Evolutionary conservation across 805 yeast genomes (phyloP).

Genomic region (Monosporozyma yasuniensis): DNA sequence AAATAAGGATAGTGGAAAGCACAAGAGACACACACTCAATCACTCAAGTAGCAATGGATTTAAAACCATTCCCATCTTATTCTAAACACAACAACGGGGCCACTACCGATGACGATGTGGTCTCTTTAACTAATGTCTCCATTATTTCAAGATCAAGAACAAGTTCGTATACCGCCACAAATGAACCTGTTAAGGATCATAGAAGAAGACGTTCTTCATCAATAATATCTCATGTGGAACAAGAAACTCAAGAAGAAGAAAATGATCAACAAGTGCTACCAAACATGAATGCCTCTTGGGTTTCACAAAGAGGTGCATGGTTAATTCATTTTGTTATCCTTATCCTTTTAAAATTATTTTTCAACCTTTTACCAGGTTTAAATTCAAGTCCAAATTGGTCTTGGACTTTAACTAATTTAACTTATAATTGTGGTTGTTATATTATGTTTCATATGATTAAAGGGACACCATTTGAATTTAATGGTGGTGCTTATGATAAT

Average conservation of each 20-base stretch:
- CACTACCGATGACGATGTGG: neutral
- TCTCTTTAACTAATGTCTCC: neutral
- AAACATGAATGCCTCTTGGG: conserved; percentile 94
- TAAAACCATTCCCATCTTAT: conserved; percentile 28
- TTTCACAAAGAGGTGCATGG: conserved; percentile 95
- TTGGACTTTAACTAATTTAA: conserved; percentile 89
- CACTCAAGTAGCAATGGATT: neutral
- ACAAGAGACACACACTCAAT: too few species aligned
- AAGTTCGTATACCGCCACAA: conserved; percentile 4
- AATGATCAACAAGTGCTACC: conserved; percentile 85
- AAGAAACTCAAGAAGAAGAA: conserved; percentile 84
- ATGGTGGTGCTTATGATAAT: conserved; percentile 91
- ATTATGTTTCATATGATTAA: conserved; percentile 94
- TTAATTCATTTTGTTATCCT: conserved; percentile 80
- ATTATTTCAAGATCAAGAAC: conserved; percentile 4
- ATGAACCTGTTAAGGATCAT: conserved; percentile 31
- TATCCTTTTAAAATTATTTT: conserved; percentile 60
- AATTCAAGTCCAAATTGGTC: conserved; percentile 57
- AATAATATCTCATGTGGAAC: conserved; percentile 83
- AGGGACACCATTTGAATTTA: conserved; percentile 96
- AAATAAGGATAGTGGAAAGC: too few species aligned
- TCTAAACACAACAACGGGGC: neutral
- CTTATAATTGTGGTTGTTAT: conserved; percentile 85
- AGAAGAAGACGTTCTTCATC: conserved; percentile 76
- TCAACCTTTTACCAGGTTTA: conserved; percentile 71